phyloP scores from a whole-genome alignment of 2,329 filamentous ascomycete genomes.

The Colletotrichum acutatum region DNA sequence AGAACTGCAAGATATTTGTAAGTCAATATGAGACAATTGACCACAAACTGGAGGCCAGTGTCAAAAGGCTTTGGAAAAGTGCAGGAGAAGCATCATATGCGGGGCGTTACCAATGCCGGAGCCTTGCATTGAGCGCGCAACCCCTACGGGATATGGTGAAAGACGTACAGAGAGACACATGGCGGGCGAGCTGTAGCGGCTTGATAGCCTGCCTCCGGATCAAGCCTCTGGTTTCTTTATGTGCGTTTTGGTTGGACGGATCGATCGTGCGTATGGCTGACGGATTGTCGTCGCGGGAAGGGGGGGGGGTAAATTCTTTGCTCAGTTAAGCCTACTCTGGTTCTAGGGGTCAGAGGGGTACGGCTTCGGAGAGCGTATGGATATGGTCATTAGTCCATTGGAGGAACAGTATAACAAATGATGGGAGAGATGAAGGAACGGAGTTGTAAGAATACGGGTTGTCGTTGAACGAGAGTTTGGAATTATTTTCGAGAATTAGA shows the following conservation, averaged over 20 bases:
- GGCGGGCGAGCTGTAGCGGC: constrained; percentile 8
- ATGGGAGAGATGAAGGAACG: background rate
- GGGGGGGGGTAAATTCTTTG: background rate
- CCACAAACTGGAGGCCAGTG: background rate
- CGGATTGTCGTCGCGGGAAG: background rate
- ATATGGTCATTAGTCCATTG: constrained; percentile 23
- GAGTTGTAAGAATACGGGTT: background rate
- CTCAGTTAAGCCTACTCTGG: constrained; percentile 23
- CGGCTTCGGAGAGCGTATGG: constrained; percentile 18
- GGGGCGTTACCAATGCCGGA: background rate
- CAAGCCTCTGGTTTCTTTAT: background rate
- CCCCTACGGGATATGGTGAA: background rate
- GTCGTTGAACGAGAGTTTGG: background rate
- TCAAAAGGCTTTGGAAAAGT: background rate
- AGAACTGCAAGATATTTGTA: constrained; percentile 20
- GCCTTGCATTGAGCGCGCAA: background rate
- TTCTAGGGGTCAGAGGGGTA: constrained; percentile 7
- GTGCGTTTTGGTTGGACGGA: background rate
- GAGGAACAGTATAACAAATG: background rate
- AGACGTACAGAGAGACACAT: constrained; percentile 35
- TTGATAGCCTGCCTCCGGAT: background rate
- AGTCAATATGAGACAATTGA: background rate
- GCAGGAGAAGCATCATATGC: background rate
- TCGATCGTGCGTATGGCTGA: background rate
- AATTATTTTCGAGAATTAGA: background rate